phyloP scores from a whole-genome alignment of 2,329 filamentous ascomycete species.

The Aspergillus sp. region DNA sequence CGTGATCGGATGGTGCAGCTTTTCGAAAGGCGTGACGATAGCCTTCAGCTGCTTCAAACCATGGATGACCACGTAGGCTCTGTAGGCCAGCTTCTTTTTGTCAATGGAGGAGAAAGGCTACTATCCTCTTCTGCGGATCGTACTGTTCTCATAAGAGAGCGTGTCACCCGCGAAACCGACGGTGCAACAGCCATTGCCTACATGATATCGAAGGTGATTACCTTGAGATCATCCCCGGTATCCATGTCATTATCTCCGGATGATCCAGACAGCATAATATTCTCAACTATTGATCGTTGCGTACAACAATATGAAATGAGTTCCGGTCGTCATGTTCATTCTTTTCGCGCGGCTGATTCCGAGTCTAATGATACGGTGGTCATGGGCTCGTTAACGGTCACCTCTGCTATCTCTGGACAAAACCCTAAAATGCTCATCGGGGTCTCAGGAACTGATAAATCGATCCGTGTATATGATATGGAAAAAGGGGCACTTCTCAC shows the following conservation, averaged over 20 bases:
- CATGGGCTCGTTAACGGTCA: slow-evolving; percentile 71
- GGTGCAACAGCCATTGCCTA: slow-evolving; percentile 67
- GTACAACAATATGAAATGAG: slow-evolving; percentile 61
- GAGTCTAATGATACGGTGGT: slow-evolving; percentile 79
- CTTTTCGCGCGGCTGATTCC: slow-evolving; percentile 81
- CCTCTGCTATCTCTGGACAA: slow-evolving; percentile 53
- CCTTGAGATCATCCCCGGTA: slow-evolving; percentile 80
- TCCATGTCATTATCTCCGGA: slow-evolving; percentile 75
- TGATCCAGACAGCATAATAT: slow-evolving; percentile 54
- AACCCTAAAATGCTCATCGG: slow-evolving; percentile 71
- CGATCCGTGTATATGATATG: slow-evolving; percentile 82
- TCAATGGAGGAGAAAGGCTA: slow-evolving; percentile 67
- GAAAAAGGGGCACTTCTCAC: slow-evolving; percentile 75
- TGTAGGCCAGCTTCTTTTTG: slow-evolving; percentile 75
- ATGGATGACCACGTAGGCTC: slow-evolving; percentile 87
- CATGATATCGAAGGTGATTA: slow-evolving; percentile 72
- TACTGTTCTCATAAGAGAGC: slow-evolving; percentile 78
- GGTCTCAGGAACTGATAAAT: slow-evolving; percentile 95
- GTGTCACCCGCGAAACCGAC: slow-evolving; percentile 64
- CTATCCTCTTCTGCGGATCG: slow-evolving; percentile 88
- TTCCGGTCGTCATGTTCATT: slow-evolving; percentile 67
- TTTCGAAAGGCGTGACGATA: slow-evolving; percentile 63
- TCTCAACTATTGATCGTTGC: slow-evolving; percentile 63
- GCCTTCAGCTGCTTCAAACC: slow-evolving; percentile 81
- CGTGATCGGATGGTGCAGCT: slow-evolving; percentile 91